Evolutionary conservation across 129 eudicot genomes (phyloP).

Genomic region (Rutidosis leptorrhynchoides): DNA sequence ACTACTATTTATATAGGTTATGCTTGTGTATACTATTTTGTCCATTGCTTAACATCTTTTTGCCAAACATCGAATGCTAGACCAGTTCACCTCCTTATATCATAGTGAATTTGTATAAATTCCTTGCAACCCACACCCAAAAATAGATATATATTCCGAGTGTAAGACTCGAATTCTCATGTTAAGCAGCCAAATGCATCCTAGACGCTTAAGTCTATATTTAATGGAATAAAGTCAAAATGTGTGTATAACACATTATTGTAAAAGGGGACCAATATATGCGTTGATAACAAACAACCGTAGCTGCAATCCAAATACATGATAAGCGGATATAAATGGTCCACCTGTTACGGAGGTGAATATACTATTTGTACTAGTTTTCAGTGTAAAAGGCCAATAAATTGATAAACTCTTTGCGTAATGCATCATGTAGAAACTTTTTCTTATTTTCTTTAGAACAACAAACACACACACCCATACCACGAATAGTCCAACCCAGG

Average conservation of each 20-base stretch:
- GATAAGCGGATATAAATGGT: background rate
- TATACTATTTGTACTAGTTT: background rate
- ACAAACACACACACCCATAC: no score
- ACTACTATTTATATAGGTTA: no score
- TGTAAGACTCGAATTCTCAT: background rate
- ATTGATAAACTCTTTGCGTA: background rate
- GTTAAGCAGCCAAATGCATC: background rate
- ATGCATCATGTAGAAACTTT: background rate
- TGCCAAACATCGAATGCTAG: no score
- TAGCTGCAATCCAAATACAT: background rate
- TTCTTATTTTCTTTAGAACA: no score
- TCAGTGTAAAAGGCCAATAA: background rate
- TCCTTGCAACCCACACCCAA: background rate
- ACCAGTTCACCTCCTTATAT: no score
- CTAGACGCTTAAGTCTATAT: background rate
- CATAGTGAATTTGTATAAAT: no score
- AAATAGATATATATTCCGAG: background rate
- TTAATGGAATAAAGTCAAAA: background rate
- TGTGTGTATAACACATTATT: background rate
- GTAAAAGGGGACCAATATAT: background rate
- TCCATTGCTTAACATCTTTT: no score
- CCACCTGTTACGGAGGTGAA: background rate
- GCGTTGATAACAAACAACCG: background rate
- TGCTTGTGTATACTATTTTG: no score
- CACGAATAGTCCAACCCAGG: no score